Evolutionary conservation across 2,329 filamentous ascomycete genomes (phyloP).

Genomic region (Massarina eburnea): DNA sequence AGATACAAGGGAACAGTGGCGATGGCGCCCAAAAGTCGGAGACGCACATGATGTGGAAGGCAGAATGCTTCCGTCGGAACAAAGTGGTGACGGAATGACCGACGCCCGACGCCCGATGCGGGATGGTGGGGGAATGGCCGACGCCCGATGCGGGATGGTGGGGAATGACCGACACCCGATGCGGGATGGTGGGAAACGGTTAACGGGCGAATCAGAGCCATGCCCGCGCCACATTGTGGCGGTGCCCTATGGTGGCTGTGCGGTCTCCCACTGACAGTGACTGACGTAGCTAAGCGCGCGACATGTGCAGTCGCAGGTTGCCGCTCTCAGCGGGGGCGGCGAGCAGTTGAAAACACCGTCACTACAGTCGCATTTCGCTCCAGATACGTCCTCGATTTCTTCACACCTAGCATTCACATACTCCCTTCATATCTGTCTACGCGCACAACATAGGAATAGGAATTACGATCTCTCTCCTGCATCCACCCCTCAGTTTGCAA

Average conservation of each 20-base stretch:
- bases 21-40: not conserved
- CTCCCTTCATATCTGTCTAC: not conserved
- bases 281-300: slow-evolving; percentile 22
- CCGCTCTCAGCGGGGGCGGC: slow-evolving; percentile 1
- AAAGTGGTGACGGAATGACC: not conserved
- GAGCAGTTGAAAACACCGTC: slow-evolving; percentile 9
- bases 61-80: too few species aligned
- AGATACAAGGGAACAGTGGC: not conserved
- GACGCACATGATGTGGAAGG: not conserved
- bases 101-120: too few species aligned
- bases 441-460: not conserved
- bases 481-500: not conserved
- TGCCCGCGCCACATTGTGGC: slow-evolving; percentile 1
- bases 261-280: too few species aligned
- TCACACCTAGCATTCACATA: too few species aligned
- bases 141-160: too few species aligned
- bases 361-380: slow-evolving; percentile 10
- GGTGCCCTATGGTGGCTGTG: not conserved
- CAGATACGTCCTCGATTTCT: slow-evolving; percentile 5
- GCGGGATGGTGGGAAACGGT: not conserved
- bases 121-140: too few species aligned
- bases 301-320: slow-evolving; percentile 9
- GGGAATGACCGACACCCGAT: too few species aligned
- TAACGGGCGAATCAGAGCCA: not conserved
- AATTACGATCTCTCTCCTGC: slow-evolving; percentile 3